A percentile compares a stretch with the other conserved stretches of the same genome.
Evolutionary conservation across 2,329 filamentous ascomycete genomes (phyloP).

Genomic region (Dendrostoma leiphaemia): DNA sequence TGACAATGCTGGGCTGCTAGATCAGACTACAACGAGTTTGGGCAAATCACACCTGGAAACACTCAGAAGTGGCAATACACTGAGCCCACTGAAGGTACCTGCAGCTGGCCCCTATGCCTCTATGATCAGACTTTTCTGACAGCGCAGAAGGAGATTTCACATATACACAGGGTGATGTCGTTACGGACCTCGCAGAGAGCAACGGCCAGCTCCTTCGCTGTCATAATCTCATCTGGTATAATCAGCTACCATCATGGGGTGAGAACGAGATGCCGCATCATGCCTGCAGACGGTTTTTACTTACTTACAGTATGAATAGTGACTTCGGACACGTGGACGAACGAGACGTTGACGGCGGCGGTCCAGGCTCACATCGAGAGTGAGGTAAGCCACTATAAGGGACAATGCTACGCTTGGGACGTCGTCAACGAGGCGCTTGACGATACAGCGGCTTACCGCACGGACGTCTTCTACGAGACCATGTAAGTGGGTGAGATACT

Average conservation of each 20-base stretch:
- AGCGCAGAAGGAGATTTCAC: constrained; percentile 52
- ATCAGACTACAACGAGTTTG: constrained; percentile 56
- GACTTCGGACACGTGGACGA: constrained; percentile 50
- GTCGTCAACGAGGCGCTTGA: constrained; percentile 64
- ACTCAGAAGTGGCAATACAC: constrained; percentile 63
- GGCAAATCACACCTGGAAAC: constrained; percentile 64
- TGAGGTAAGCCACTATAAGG: constrained; percentile 56
- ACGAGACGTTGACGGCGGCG: constrained; percentile 49
- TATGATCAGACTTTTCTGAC: not conserved
- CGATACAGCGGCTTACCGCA: constrained; percentile 54
- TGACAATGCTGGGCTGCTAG: not conserved
- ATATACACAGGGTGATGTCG: constrained; percentile 55
- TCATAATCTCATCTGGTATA: constrained; percentile 57
- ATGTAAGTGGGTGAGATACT: constrained; percentile 37
- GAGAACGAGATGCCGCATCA: not conserved
- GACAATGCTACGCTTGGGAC: constrained; percentile 63
- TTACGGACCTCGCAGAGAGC: constrained; percentile 45
- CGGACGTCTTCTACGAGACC: constrained; percentile 51
- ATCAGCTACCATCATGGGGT: constrained; percentile 51
- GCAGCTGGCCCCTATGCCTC: too few species aligned
- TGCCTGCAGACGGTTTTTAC: not conserved
- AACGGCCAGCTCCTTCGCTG: constrained; percentile 57
- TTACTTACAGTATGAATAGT: constrained; percentile 31
- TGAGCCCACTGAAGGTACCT: constrained; percentile 49
- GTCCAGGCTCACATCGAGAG: constrained; percentile 60